A percentile compares a stretch with the other conserved stretches of the same genome.
These are phyloP conservation scores for Gardenia jasminoides DNA, from an alignment of 257 asterid species.

Conservation along the genomic window DNA sequence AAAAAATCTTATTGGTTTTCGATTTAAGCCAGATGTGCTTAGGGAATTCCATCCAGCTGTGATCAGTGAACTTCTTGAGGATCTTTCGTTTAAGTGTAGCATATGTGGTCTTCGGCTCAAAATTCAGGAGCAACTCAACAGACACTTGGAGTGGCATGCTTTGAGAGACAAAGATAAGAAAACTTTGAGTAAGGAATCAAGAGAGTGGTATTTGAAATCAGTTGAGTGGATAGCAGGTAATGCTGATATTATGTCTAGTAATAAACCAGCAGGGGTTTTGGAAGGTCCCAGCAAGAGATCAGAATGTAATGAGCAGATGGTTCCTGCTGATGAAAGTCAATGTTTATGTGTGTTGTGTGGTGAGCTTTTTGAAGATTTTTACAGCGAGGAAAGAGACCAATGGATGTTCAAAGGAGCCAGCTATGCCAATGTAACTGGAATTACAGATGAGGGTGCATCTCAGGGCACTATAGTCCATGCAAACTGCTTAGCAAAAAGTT, in stretches of 20 bases:
- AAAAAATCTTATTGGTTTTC: conserved; percentile 60
- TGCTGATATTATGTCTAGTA: conserved; percentile 23
- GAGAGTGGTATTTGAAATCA: conserved; percentile 63
- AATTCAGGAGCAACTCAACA: conserved; percentile 54
- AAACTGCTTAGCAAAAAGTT: conserved; percentile 52
- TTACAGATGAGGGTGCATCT: conserved; percentile 24
- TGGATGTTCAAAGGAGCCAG: conserved; percentile 92
- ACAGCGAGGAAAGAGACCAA: conserved; percentile 47
- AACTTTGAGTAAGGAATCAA: conserved; percentile 36
- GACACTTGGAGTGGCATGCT: conserved; percentile 86
- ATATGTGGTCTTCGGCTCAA: conserved; percentile 63
- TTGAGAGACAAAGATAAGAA: conserved; percentile 34
- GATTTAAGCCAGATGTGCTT: conserved; percentile 61
- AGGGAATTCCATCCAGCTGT: conserved; percentile 61
- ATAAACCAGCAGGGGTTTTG: conserved; percentile 26
- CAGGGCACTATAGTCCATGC: conserved; percentile 65
- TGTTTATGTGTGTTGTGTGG: conserved; percentile 84
- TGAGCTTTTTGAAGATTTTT: conserved; percentile 75
- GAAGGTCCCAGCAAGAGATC: conserved; percentile 37
- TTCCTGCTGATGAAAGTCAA: conserved; percentile 84
- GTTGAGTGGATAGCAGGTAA: conserved; percentile 53
- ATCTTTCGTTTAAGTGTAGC: conserved; percentile 60
- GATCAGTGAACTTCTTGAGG: conserved; percentile 56
- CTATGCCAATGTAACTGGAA: conserved; percentile 38
- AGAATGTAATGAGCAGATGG: conserved; percentile 50